Evolutionary conservation across 768 basidiomycete genomes (phyloP).

Genomic region (Phaeotremella skinneri): DNA sequence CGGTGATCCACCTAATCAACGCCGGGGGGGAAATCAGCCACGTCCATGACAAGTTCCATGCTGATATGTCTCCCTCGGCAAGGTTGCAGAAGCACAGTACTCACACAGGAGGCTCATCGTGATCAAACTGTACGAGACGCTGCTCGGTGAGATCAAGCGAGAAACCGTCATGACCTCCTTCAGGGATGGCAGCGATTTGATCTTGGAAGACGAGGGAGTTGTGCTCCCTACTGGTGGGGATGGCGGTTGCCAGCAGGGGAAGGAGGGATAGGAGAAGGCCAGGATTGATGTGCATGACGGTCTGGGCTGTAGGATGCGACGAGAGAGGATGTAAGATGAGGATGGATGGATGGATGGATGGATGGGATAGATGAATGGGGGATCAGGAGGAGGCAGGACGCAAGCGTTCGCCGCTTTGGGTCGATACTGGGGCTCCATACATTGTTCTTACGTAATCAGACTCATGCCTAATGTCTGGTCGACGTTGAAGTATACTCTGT

Average conservation of each 20-base stretch:
- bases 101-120: constrained; percentile 59
- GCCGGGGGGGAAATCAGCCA: constrained; percentile 1
- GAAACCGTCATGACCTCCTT: constrained; percentile 54
- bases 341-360: background rate
- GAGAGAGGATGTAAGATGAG: background rate
- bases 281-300: constrained; percentile 11
- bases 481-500: no score
- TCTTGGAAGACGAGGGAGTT: constrained; percentile 22
- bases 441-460: no score
- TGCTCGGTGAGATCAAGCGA: constrained; percentile 68
- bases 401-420: background rate
- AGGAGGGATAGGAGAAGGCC: constrained; percentile 12
- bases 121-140: constrained; percentile 74
- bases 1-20: constrained; percentile 65
- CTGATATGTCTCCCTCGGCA: background rate
- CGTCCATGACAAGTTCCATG: background rate
- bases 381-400: background rate
- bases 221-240: constrained; percentile 19
- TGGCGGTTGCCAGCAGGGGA: constrained; percentile 33
- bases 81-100: background rate
- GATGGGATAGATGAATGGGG: background rate
- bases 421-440: no score
- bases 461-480: no score
- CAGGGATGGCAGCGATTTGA: background rate
- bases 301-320: background rate